Base-by-base conservation (phyloP, 2,329 filamentous ascomycete genomes). In the Diplocarpon mali region DNA sequence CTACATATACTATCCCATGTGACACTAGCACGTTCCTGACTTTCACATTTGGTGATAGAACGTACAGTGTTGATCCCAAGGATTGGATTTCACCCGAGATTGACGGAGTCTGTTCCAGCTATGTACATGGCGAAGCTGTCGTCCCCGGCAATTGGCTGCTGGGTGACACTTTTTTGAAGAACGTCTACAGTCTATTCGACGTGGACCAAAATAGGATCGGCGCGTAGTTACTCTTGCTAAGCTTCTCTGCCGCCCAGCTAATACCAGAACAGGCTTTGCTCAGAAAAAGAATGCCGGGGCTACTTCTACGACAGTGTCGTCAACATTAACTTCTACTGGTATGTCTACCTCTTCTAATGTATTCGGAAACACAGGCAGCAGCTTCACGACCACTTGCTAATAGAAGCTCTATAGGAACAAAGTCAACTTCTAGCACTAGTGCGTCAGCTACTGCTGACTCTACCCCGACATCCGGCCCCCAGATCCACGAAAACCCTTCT, bases 171-270 rank as follows among this genome's bases (percentile, higher is more conserved):
- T 94, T 94, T 56, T 65, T 95, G 49, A 94, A 93, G 67, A 94
- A 93, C 55, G 87, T 94, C 13, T 94, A 94, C 60, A 71, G 78
- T 1, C 80, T 92, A 17, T 94, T 93, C 60, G 88, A 95, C 61
- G 76, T 76, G 42, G 86, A 90, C 50, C 59, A 78, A 52, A 65
- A 63, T 35, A 73, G 72, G 41, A 76, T 88, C 52, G 83, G 81
- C 75, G 61, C 60, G 69, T 61, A 24, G 3, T 24, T 4, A 4
- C 7, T 24, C 3, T 24, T 3, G 20, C 20, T 24, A 24, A 24
- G 20, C 20, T 27, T 11, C 14, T 7, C 8, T 32, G 32, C 13
- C 15, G 35, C n/a, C 17, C 8, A 30, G 38, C 48, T 53, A 46
- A 57, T 39, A 34, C 29, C 38, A 5, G 8, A 14, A 13, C 27